Conservation (phyloP, 73 alveolate genomes). For the Paramecium pentaurelia region DNA sequence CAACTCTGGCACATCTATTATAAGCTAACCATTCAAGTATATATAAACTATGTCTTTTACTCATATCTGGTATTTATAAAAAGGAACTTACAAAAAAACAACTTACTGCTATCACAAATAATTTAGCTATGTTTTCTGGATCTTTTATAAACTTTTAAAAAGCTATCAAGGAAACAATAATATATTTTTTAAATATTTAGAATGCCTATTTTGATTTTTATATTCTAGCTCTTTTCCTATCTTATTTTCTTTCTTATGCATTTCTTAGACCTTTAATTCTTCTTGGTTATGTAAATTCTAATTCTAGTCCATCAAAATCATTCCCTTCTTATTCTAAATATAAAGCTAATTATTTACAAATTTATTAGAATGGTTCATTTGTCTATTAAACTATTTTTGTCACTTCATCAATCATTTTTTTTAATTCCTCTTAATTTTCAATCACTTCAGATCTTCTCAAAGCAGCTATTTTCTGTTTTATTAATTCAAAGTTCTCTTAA, state of each 20-base stretch:
- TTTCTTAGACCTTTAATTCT: background rate
- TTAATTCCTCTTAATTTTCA: background rate
- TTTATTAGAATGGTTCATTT: background rate
- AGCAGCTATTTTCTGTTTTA: background rate
- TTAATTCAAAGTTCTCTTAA: background rate
- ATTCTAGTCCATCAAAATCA: background rate
- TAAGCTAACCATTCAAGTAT: slow-evolving; percentile 44
- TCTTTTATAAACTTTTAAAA: slow-evolving; percentile 8
- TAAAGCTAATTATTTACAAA: background rate
- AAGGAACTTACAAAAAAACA: slow-evolving; percentile 41
- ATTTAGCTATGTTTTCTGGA: slow-evolving; percentile 38
- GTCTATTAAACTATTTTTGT: background rate
- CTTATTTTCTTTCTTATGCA: background rate
- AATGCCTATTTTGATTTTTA: slow-evolving; percentile 25
- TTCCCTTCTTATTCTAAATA: background rate
- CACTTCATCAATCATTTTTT: background rate
- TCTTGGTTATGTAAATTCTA: background rate
- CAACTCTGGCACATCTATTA: slow-evolving; percentile 16
- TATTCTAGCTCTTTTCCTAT: slow-evolving; percentile 40
- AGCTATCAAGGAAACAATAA: background rate
- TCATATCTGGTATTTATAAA: slow-evolving; percentile 33
- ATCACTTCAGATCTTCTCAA: background rate
- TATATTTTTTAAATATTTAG: background rate
- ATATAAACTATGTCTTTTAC: slow-evolving; percentile 28
- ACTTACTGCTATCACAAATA: slow-evolving; percentile 32